Evolutionary conservation across 352 stramenopile species (phyloP), one percentile per base, ranked within the genome.

Genomic region (Pythium scleroteichum): DNA sequence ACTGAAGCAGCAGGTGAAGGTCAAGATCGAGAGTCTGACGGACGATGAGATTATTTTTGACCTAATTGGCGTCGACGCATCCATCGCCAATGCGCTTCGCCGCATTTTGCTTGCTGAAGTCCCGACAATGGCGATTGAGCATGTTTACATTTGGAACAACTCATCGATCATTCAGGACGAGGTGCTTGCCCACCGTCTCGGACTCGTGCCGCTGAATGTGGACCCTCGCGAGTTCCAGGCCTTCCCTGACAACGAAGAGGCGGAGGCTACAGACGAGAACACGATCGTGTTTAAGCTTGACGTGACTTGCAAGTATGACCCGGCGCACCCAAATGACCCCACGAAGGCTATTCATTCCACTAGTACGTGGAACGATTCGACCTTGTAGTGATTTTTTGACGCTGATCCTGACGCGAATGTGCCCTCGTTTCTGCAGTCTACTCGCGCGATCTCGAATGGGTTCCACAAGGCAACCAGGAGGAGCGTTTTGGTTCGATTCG

Each of bases 241-340:
- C 13, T 95, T 95, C 57, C 78, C 85, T 23, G 85, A 94, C 58
- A 78, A 95, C 47, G 87, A 96, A 33, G 87, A 97, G 57, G 87
- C 85, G 3, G 91, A 97, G 48, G 76, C 87, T 19, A 98, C 91
- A 0, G 95, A 99, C 76, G 86, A 96, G 53, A 99, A 99, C 79
- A 98, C 95, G 3, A 85, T 98, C 60, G 96, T 99, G 14, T 98
- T 98, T 68, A 94, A 96, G 76, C 77, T 99, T 22, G 87, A 98
- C 45, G 90, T 98, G 8, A 95, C 80, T 3, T 98, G 94, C 73
- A 86, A 75, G 49, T 79, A 70, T 33, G 79, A 92, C 61, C 79
- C 82, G 1, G 76, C 77, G 20, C 69, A 89, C 59, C 78, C 83
- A 23, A 83, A 84, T 46, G 81, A 90, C 60, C 73, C 75, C 3